phyloP scores from a whole-genome alignment of 2,329 filamentous ascomycete genomes.

The Cercospora berteroae region DNA sequence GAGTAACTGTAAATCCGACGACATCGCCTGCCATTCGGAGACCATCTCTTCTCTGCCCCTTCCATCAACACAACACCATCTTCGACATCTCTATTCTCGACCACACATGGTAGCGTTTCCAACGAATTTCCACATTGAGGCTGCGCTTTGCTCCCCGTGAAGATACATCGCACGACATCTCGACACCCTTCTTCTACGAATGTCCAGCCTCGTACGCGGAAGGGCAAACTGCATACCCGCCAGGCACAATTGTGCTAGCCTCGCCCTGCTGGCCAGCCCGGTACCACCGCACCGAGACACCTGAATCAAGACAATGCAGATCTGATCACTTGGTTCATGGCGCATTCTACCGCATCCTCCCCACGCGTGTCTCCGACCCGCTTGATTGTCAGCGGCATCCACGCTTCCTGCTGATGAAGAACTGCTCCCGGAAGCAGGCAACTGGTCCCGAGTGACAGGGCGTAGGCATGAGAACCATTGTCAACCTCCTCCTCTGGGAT shows the following conservation, averaged over 20 bases:
- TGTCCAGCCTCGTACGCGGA: background rate
- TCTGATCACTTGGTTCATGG: background rate
- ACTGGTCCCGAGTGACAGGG: background rate
- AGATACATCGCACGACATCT: background rate
- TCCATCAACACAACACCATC: background rate
- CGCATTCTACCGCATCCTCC: background rate
- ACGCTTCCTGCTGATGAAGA: background rate
- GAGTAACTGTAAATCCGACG: background rate
- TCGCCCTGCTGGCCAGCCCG: background rate
- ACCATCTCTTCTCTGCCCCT: background rate
- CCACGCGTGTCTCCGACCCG: background rate
- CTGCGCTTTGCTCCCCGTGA: background rate
- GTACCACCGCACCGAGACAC: background rate
- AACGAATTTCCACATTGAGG: background rate
- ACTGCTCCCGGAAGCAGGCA: background rate
- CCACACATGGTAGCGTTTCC: background rate
- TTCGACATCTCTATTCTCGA: background rate
- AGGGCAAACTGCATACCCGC: slow-evolving; percentile 2
- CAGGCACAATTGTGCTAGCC: background rate
- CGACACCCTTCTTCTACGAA: background rate
- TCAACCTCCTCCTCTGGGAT: background rate
- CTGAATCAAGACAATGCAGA: background rate
- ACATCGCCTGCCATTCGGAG: background rate
- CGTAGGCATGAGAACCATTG: background rate
- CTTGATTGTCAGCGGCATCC: background rate